Evolutionary conservation across 2,329 filamentous ascomycete species (phyloP), one percentile per base, ranked within the genome.

Genomic region (Xylaria sp.): DNA sequence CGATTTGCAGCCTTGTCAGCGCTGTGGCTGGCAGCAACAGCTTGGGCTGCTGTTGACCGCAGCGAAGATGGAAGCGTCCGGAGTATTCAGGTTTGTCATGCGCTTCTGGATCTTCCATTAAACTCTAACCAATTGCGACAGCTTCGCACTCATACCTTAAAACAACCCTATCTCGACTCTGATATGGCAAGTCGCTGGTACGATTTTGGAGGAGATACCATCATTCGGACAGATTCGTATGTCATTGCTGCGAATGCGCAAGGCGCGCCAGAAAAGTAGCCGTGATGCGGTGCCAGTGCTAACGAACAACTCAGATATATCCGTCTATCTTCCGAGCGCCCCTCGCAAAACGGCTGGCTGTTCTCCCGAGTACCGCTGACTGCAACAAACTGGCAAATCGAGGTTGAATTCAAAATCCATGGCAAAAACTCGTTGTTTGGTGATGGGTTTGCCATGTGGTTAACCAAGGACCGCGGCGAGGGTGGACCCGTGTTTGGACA

Each of bases 171-270:
- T 82, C 89, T 99, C 75, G 96, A 99, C 83, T 96, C 94, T 69
- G 96, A 98, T 81, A 94, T 98, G 91, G 92, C 97, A 83, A 97
- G 93, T 83, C 91, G 96, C 79, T 99, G 96, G 95, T 99, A 95
- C 83, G 96, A 99, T 83, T 99, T 97, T 87, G 96, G 96, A 79
- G 96, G 95, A 78, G 94, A 97, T 83, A 93, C 95, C 46, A 91
- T 99, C 76, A 87, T 97, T 76, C 85, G 89, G 75, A 89, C 89
- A 72, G 89, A 91, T 78, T 86, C 86, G 89, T 91, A 88, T 72
- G 86, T 81, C 70, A 63, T 69, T 23, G 48, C 45, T 23, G 45
- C 58, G 7, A 57, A 43, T 12, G 53, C 39, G 41, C 30, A 9
- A 18, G n/a, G 34, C 52, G 62, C 64, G 58, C 56, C 13, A 23